Evolutionary conservation across 176 grass and related monocot genomes (phyloP).

Genomic region (Poa annua): DNA sequence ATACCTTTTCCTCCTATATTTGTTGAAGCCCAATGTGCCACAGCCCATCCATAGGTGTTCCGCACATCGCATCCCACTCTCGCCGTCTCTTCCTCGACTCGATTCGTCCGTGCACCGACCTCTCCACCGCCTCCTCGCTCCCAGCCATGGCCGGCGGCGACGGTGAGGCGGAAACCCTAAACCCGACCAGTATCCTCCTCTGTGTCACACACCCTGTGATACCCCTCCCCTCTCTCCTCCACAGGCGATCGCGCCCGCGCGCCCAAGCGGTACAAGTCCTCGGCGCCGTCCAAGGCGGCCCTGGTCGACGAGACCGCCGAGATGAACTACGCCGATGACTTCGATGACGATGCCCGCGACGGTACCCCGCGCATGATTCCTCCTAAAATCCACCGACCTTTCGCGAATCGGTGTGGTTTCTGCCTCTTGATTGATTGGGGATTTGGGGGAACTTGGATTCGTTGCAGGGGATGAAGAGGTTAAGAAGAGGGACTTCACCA

Average conservation of each 20-base stretch:
- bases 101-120: conserved; percentile 21
- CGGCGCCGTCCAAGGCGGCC: conserved; percentile 53
- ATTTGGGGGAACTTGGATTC: conserved; percentile 28
- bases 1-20: too few species aligned
- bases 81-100: conserved; percentile 18
- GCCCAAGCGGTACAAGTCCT: conserved; percentile 70
- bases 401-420: conserved; percentile 34
- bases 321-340: conserved; percentile 69
- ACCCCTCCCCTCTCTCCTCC: background rate
- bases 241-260: conserved; percentile 69
- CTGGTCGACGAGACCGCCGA: conserved; percentile 73
- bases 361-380: conserved; percentile 51
- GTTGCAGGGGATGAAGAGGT: conserved; percentile 59
- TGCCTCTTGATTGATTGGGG: conserved; percentile 11
- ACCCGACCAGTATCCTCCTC: background rate
- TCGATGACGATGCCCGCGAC: conserved; percentile 73
- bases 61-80: background rate
- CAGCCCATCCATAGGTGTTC: background rate
- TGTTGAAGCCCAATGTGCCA: background rate
- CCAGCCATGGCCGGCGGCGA: conserved; percentile 61
- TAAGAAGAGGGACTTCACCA: conserved; percentile 95
- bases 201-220: background rate
- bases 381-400: background rate
- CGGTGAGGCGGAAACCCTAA: conserved; percentile 46
- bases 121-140: conserved; percentile 21